Base-by-base conservation (phyloP, 352 stramenopile genomes). In the Globisporangium nunn region DNA sequence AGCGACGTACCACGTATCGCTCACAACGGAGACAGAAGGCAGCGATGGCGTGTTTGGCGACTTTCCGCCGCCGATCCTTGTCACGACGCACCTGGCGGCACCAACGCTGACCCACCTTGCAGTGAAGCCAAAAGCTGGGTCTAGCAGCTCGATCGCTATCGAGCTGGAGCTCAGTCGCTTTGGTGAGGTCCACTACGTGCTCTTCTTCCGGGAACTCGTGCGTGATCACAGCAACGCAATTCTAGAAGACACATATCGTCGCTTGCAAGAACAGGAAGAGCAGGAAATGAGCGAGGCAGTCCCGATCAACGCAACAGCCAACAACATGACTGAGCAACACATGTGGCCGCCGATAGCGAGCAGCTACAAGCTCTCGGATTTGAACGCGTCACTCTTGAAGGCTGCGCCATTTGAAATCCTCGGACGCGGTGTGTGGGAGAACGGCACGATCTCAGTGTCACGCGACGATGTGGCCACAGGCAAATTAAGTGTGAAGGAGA, bases 11-110 rank as follows among this genome's bases (percentile, higher is more conserved):
- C 81, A 91, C 41, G 63, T 89, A 17, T 93, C 81, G 6, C 69
- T 93, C 14, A 88, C 81, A 6, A 90, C 84, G 0, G 81, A 93
- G 60, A 91, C 81, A 0, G 61, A 66, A 10, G 54, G 50, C 0
- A 91, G 80, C 41, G 53, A 70, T 18, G 83, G 83, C 1, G 83
- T 93, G 4, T 93, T 85, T 54, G 83, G 81, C 2, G 77, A 81
- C 10, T 90, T 87, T 12, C 81, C 83, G 28, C 77, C 78, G 14
- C 81, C 84, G 35, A 71, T 91, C 11, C 64, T 90, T 14, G 77
- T 91, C 2, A 85, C 66, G 28, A 87, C 81, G 1, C 76, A 91
- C 52, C 56, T 74, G 6, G 54, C 58, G 2, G 58, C 81, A 17
- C 84, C 84, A 4, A 50, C 62, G 8, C 72, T 91, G 23, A 50